Base-by-base conservation (phyloP, 768 basidiomycete species). In the Lentinula guzmanii region DNA sequence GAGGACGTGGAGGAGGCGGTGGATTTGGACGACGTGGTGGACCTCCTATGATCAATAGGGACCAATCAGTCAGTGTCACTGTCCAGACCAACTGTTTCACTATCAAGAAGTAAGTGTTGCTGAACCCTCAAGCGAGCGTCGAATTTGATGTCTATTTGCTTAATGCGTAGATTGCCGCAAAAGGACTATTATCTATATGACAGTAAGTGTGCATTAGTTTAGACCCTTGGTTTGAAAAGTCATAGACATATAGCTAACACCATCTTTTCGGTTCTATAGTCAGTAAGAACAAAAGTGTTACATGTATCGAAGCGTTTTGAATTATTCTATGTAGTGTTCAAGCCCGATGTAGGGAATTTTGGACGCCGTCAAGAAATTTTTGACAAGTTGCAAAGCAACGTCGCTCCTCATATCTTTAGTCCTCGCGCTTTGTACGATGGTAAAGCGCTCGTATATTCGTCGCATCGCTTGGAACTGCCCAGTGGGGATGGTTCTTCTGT, bases 391-490 rank as follows among this genome's bases (percentile, higher is more conserved):
- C 82, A 83, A 54, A 76, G 68, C 4, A 67, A 67, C 0, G 65
- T 74, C 0, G 70, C 72, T 0, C 76, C 81, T 0, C 58, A 57
- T 0, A 7, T 74, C 0, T 84, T 84, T 63, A 72, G 66, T 11
- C 80, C 80, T 0, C 75, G 74, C 13, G 70, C 74, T 3, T 65
- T 84, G 4, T 85, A 79, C 59, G 82, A 85, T 54, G 77, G 82
- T 0, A 71, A 71, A 4, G 71, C 73, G 0, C 76, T 82, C 0
- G 66, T 79, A 0, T 85, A 79, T 41, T 70, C 77, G 0, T 72
- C 77, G 0, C 64, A 59, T 0, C 57, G 41, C 0, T 70, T 80
- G 3, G 54, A 71, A 1, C 67, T 77, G 9, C 35, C 66, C 6
- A 39, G 33, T 18, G 67, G 64, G 16, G 71, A 75, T 0, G 72